Evolutionary conservation across 192 early-diverging fungal species (phyloP), one percentile per base, ranked within the genome.

Genomic region (Spizellomyces sp.): DNA sequence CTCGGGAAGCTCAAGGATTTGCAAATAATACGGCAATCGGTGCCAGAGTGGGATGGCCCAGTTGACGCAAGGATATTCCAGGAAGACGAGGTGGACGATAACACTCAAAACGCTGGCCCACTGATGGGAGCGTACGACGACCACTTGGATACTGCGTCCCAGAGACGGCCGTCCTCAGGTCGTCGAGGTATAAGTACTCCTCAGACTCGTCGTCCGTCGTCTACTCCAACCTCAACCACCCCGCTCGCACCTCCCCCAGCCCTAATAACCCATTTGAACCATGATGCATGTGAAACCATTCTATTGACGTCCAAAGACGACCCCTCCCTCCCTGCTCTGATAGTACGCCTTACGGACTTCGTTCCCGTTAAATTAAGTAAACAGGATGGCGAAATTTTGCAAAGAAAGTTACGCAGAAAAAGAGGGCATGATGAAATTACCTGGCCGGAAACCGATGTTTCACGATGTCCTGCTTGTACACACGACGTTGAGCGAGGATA

Each of bases 11-110:
- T 54, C 50, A 12, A 54, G 12, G 17, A 54, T 4, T 19, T 12
- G 50, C 50, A 54, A 54, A 54, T 54, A 12, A 54, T 54, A 12
- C 50, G 50, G 50, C 50, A 54, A 19, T n/a, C 50, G 17, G 50
- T 54, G 50, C 50, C 50, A n/a, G 50, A 54, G 17, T 54, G 50
- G 50, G 50, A 54, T 12, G 50, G 50, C 17, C 50, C 50, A 54
- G 50, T 54, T 19, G 50, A 54, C 4, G 50, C 50, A 19, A 12
- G 50, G 50, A 54, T 54, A 12, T 54, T 12, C 2, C 50, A 54
- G 50, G 50, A 54, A 12, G 50, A 54, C 17, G 50, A 54, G 50
- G 50, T 54, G 14, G 50, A 54, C 17, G 50, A 54, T 54, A 19
- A 54, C 12, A 54, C 50, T n/a, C 17, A 12, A n/a, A 19, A 12